Conservation (phyloP, 1,139 yeast species). For the Yamadazyma pseudoaaseri region DNA sequence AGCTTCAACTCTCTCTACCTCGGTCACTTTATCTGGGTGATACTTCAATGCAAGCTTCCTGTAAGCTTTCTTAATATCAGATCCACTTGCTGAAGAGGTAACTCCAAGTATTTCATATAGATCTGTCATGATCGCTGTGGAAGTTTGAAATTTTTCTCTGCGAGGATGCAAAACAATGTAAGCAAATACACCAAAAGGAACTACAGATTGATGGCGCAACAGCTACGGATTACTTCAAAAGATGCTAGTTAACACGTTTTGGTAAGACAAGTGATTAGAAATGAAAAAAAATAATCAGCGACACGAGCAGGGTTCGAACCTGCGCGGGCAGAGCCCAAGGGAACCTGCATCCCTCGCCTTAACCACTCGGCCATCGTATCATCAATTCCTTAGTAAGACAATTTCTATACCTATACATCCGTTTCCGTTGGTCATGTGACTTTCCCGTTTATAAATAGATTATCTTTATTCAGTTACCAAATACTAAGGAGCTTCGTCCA, state of each 20-base stretch:
- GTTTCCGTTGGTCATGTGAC: too few relatives aligned
- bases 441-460: too few relatives aligned
- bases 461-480: too few relatives aligned
- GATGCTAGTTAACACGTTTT: too few relatives aligned
- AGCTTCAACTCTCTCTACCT: constrained; percentile 62
- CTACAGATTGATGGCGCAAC: too few relatives aligned
- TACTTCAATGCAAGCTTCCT: constrained; percentile 67
- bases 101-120: constrained; percentile 72
- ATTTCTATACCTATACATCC: too few relatives aligned
- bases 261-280: too few relatives aligned
- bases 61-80: constrained; percentile 76
- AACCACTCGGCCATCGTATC: constrained; percentile 58
- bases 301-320: constrained; percentile 58
- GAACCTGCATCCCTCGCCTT: constrained; percentile 57
- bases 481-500: too few relatives aligned
- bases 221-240: too few relatives aligned
- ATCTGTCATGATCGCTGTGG: constrained; percentile 25
- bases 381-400: constrained; percentile 8
- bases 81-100: constrained; percentile 55
- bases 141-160: neutral
- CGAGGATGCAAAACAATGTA: too few relatives aligned
- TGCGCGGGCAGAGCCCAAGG: constrained; percentile 55
- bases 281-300: constrained; percentile 30
- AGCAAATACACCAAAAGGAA: too few relatives aligned
- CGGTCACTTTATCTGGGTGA: constrained; percentile 82